Evolutionary conservation across 2,329 filamentous ascomycete genomes (phyloP), one percentile per base, ranked within the genome.

Genomic region (Trichoderma guizhouense): DNA sequence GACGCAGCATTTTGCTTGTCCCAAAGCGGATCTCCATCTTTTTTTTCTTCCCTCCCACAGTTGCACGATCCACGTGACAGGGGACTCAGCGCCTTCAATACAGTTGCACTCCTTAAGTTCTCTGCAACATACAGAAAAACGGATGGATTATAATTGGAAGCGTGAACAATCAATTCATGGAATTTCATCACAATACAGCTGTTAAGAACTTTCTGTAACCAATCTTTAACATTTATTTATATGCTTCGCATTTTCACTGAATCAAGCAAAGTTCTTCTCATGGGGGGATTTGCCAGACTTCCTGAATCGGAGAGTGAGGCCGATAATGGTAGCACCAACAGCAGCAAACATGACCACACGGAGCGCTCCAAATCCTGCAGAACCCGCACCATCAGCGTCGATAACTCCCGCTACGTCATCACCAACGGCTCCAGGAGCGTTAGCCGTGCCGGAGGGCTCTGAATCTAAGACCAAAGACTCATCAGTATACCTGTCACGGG

Each of bases 281-380:
- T 85, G 83, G 51, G 80, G 71, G 30, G 73, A 76, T 8, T 75
- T 75, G 61, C 74, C 74, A 74, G 77, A 81, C 75, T 77, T 80
- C 73, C 77, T 82, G 26, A 84, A 74, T 72, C 84, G 83, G 68
- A 87, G 65, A 78, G 84, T 87, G 60, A 83, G 39, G 30, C 67
- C 75, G 30, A 78, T 83, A 64, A 89, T 77, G 65, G 81, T 84
- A 30, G 79, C 82, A 51, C 86, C 74, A 71, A 89, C 82, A 64
- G 87, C 80, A 57, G 80, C 82, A 75, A 88, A 85, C 65, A 89
- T 77, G 62, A 86, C 77, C n/a, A 81, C 82, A 81, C 87, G 89
- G 76, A 86, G 83, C 72, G 86, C 39, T 73, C 85, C 76, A 26
- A 82, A 83, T 81, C 74, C 76, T 47, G 71, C 76, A 51, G 64